phyloP scores from a whole-genome alignment of 345 rosid species.

The Citrus glauca region DNA sequence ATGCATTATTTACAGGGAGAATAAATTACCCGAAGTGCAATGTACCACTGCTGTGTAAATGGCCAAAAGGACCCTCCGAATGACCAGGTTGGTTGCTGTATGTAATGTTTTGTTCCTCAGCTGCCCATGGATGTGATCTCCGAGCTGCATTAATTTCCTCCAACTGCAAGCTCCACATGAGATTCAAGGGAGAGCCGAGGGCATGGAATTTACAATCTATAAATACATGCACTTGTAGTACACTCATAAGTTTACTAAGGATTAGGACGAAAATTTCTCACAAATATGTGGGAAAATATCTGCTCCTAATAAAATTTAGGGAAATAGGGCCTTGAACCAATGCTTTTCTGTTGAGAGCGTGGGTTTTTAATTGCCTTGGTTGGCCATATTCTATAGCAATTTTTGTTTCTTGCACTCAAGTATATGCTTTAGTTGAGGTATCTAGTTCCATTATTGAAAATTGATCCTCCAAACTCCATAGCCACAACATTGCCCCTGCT shows the following conservation, averaged over 20 bases:
- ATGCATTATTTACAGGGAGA: not conserved
- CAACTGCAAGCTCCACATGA: slow-evolving; percentile 7
- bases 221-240: no score
- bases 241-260: no score
- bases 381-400: not conserved
- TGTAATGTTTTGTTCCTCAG: slow-evolving; percentile 1
- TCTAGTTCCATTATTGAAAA: not conserved
- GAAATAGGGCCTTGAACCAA: no score
- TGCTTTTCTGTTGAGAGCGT: no score
- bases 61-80: not conserved
- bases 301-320: no score
- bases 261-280: no score
- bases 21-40: not conserved
- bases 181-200: no score
- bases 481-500: not conserved
- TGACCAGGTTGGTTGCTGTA: slow-evolving; percentile 8
- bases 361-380: not conserved
- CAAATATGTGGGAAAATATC: no score
- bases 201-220: no score
- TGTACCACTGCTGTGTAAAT: slow-evolving; percentile 1
- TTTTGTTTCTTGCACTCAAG: slow-evolving; percentile 5
- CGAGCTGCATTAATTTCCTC: slow-evolving; percentile 13
- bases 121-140: slow-evolving; percentile 6
- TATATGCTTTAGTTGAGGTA: not conserved
- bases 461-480: not conserved